phyloP scores from a whole-genome alignment of 148 eudicot species.

The Vaccinium darrowii region DNA sequence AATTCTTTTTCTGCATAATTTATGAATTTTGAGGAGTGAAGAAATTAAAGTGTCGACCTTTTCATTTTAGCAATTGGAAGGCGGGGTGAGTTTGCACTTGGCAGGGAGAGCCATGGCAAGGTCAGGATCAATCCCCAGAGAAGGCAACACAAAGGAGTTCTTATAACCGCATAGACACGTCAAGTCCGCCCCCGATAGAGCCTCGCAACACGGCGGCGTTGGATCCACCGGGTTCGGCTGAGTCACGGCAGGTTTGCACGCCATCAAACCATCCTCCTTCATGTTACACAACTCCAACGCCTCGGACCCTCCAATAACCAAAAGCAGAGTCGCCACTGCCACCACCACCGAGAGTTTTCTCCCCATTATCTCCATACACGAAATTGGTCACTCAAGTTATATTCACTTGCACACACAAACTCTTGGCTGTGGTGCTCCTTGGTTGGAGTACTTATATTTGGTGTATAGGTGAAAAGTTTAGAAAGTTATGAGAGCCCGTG shows the following conservation, averaged over 20 bases:
- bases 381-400: neutral
- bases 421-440: neutral
- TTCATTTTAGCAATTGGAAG: slow-evolving; percentile 21
- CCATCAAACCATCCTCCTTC: slow-evolving; percentile 28
- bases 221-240: slow-evolving; percentile 34
- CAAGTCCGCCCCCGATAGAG: slow-evolving; percentile 35
- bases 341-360: neutral
- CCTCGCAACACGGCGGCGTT: slow-evolving; percentile 29
- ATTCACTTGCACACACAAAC: neutral
- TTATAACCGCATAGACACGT: slow-evolving; percentile 34
- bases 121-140: slow-evolving; percentile 44
- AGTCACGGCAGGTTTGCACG: slow-evolving; percentile 37
- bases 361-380: neutral
- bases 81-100: slow-evolving; percentile 38
- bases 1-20: neutral
- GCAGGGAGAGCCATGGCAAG: slow-evolving; percentile 41
- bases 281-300: slow-evolving; percentile 30
- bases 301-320: neutral
- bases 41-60: neutral
- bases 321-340: slow-evolving; percentile 8
- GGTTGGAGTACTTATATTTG: neutral
- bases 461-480: neutral
- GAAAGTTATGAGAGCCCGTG: slow-evolving; percentile 17
- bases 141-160: slow-evolving; percentile 35
- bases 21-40: neutral